Conservation (phyloP, 176 grass and related monocot species). For the Ananas comosus region DNA sequence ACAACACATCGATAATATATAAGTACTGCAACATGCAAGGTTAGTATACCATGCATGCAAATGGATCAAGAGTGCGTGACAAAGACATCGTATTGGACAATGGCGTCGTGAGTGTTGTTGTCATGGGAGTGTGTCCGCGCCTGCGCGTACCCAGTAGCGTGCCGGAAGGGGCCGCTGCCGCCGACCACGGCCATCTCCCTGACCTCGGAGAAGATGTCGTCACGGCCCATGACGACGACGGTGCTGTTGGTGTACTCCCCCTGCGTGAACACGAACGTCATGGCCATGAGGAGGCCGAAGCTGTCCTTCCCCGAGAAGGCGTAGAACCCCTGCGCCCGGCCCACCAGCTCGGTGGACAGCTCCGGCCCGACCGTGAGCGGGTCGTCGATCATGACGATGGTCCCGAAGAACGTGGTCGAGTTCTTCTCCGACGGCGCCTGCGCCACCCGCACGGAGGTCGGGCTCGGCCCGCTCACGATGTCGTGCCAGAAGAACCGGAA, state of each 20-base stretch:
- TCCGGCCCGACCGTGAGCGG: slow-evolving; percentile 37
- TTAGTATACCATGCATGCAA: too few species aligned
- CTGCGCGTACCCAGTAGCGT: slow-evolving; percentile 42
- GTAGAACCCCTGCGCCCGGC: slow-evolving; percentile 56
- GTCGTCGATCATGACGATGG: slow-evolving; percentile 55
- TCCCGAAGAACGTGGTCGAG: slow-evolving; percentile 35
- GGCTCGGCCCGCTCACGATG: slow-evolving; percentile 35
- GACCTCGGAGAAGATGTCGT: slow-evolving; percentile 21
- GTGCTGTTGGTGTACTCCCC: slow-evolving; percentile 45
- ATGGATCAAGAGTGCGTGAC: slow-evolving; percentile 22
- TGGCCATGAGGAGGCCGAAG: slow-evolving; percentile 32
- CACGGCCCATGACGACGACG: slow-evolving; percentile 41
- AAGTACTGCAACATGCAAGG: too few species aligned
- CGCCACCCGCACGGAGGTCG: slow-evolving; percentile 32
- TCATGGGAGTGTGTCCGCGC: slow-evolving; percentile 13
- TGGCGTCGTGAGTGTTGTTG: slow-evolving; percentile 36
- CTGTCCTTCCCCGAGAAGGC: slow-evolving; percentile 22
- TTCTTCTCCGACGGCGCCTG: slow-evolving; percentile 1
- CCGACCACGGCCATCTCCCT: slow-evolving; percentile 57
- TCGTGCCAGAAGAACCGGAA: slow-evolving; percentile 64
- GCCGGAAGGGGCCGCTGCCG: slow-evolving; percentile 40
- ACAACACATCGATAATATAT: too few species aligned
- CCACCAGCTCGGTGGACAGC: slow-evolving; percentile 11
- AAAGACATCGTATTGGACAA: slow-evolving; percentile 56
- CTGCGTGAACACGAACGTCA: slow-evolving; percentile 46